Evolutionary conservation across 257 asterid genomes (phyloP), one percentile per base, ranked within the genome.

Genomic region (Asclepias syriaca): DNA sequence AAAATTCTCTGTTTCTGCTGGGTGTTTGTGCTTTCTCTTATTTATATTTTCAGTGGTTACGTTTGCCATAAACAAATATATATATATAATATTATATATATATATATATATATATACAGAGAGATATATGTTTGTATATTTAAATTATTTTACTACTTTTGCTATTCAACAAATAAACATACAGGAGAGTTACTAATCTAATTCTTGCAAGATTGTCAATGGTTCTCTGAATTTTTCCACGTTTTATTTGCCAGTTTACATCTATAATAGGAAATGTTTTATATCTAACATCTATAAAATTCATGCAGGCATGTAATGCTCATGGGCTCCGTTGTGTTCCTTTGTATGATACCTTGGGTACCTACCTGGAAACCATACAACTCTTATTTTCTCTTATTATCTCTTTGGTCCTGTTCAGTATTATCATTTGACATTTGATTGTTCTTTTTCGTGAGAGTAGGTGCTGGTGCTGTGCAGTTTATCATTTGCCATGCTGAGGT

Each of bases 401-500:
- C 65, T 65, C 19, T 43, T 57, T 40, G 57, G 10, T 15, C 40
- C 15, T 16, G 9, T 2, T 8, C 45, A 29, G 37, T 66, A 74
- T 76, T 59, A 72, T 65, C 53, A 43, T 66, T 40, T 40, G 54
- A 64, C 48, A 65, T 46, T 37, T 71, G 66, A 66, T 68, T 79
- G 51, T 78, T 69, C 22, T 76, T 80, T 70, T 61, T 21, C 72
- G 76, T 65, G 79, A 81, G 80, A 45, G 71, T 77, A 95, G 99
- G 99, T 78, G 97, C 98, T 84, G 94, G 96, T 14, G 99, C 99
- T 34, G 77, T 95, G 45, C 97, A 95, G 81, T 95, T 88, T 83
- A 87, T 95, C 81, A 87, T 95, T 49, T 87, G 92, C 82, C 99
- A 95, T 83, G 98, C 99, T 6, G 99, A 95, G 87, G 84, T 95